These are phyloP conservation scores for Cytospora paraplurivora DNA, from an alignment of 2,329 filamentous ascomycete genomes.

Conservation along the genomic window DNA sequence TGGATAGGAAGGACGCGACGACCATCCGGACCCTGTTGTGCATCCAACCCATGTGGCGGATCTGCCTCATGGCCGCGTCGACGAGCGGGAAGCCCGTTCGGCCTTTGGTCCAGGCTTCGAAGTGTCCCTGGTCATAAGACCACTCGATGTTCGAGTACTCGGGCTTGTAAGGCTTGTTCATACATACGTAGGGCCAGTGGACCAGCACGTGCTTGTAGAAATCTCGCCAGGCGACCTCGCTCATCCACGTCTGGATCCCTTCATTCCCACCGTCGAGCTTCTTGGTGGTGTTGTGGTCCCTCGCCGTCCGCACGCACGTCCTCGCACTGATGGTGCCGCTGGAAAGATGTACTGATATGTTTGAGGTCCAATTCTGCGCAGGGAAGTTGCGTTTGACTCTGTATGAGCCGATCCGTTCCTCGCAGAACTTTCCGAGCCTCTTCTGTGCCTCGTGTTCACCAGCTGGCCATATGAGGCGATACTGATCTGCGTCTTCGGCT, in stretches of 20 bases:
- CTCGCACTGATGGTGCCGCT: constrained; percentile 66
- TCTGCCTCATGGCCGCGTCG: constrained; percentile 83
- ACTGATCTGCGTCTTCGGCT: constrained; percentile 59
- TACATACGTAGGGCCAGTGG: constrained; percentile 80
- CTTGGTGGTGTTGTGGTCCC: constrained; percentile 62
- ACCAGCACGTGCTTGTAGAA: constrained; percentile 87
- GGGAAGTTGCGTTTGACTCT: constrained; percentile 67
- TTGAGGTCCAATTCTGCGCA: constrained; percentile 62
- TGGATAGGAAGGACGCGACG: constrained; percentile 76
- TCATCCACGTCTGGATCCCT: constrained; percentile 74
- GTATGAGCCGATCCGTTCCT: constrained; percentile 64
- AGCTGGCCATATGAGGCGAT: constrained; percentile 67
- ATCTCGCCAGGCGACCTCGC: constrained; percentile 82
- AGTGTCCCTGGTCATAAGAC: constrained; percentile 72
- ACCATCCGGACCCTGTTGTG: constrained; percentile 87
- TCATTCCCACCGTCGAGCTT: constrained; percentile 66
- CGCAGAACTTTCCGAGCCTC: constrained; percentile 68
- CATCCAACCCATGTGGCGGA: constrained; percentile 71
- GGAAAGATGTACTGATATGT: constrained; percentile 71
- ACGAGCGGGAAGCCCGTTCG: constrained; percentile 81
- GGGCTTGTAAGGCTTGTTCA: constrained; percentile 71
- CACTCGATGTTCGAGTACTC: constrained; percentile 82
- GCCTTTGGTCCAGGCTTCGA: constrained; percentile 74
- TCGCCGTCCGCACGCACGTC: constrained; percentile 63
- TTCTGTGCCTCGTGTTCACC: constrained; percentile 72